Base-by-base conservation (phyloP, 1,284 basidiomycete species). In the Hemileccinum hortonii region DNA sequence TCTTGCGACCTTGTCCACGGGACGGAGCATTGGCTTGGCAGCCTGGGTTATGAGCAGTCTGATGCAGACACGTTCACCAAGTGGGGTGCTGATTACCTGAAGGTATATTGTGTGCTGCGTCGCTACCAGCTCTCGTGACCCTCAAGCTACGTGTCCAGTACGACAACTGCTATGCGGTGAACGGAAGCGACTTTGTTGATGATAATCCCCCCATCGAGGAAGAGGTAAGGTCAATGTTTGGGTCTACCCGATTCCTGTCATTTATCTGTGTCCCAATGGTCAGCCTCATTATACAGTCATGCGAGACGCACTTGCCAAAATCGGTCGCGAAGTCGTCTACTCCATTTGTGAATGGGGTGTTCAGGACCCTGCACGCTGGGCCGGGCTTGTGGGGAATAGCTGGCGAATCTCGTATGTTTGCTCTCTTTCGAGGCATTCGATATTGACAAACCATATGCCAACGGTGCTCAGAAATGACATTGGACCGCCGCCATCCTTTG, bases 301-400 rank as follows among this genome's bases (percentile, higher is more conserved):
- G 56, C 44, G 50, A 38, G 42, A 57, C 21, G 55, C 56, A 22
- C 56, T 57, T n/a, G 29, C 18, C 14, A 71, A 70, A 0, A 79
- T 78, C 0, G 74, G 73, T 6, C 74, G 76, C 9, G 71, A 74
- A 2, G 76, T 82, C 41, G 67, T 81, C 4, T 83, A 77, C 59
- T 77, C 79, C 10, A 71, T 81, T 26, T 82, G 81, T 49, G 76
- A 82, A 61, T 82, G 81, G 80, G 78, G 77, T 39, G 69, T 78
- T 32, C 64, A 69, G 52, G 63, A 79, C 55, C 77, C 77, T 40
- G 77, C 77, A 15, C 68, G 75, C 29, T 79, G 78, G 78, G 76
- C 68, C 3, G 67, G 71, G 39, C 54, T 60, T 11, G 72, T 78
- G n/a, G 76, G 74, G 38, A 78, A 79, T 54, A 76, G 74, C 53